phyloP scores from a whole-genome alignment of 768 basidiomycete species.

The Boletus pseudopeckii region DNA sequence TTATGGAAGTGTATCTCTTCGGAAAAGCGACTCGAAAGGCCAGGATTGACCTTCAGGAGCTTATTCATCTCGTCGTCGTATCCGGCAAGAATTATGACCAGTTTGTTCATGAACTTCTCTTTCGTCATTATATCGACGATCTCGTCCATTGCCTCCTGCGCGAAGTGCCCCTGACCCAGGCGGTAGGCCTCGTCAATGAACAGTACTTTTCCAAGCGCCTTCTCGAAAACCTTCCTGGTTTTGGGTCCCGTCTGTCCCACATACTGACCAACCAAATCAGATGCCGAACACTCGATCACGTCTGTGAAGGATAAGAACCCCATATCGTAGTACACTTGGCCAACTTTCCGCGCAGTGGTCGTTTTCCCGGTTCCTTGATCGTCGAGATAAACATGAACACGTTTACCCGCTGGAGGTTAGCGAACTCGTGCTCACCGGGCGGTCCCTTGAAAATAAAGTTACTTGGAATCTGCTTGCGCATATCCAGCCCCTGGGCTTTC shows the following conservation, averaged over 20 bases:
- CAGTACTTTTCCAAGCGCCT: slow-evolving; percentile 62
- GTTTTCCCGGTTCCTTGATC: slow-evolving; percentile 59
- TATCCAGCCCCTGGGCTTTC: slow-evolving; percentile 41
- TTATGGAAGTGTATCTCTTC: slow-evolving; percentile 55
- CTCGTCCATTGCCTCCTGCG: slow-evolving; percentile 71
- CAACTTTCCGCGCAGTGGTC: slow-evolving; percentile 58
- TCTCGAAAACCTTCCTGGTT: slow-evolving; percentile 55
- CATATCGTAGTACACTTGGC: slow-evolving; percentile 63
- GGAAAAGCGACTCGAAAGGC: slow-evolving; percentile 66
- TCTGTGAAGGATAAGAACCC: slow-evolving; percentile 48
- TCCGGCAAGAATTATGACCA: slow-evolving; percentile 67
- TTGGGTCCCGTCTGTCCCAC: slow-evolving; percentile 74
- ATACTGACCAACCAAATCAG: slow-evolving; percentile 67
- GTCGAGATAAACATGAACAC: neutral
- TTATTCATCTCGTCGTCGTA: slow-evolving; percentile 67
- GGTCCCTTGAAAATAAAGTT: slow-evolving; percentile 71
- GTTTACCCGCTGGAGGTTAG: no score
- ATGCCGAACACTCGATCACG: slow-evolving; percentile 67
- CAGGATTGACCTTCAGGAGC: slow-evolving; percentile 56
- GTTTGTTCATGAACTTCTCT: slow-evolving; percentile 51
- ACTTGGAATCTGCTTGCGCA: slow-evolving; percentile 54
- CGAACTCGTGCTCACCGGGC: slow-evolving; percentile 43
- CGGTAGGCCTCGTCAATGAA: slow-evolving; percentile 75
- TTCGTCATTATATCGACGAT: slow-evolving; percentile 61
- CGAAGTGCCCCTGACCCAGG: slow-evolving; percentile 57